phyloP scores from a whole-genome alignment of 306 rosid species.

The Pyrus communis region DNA sequence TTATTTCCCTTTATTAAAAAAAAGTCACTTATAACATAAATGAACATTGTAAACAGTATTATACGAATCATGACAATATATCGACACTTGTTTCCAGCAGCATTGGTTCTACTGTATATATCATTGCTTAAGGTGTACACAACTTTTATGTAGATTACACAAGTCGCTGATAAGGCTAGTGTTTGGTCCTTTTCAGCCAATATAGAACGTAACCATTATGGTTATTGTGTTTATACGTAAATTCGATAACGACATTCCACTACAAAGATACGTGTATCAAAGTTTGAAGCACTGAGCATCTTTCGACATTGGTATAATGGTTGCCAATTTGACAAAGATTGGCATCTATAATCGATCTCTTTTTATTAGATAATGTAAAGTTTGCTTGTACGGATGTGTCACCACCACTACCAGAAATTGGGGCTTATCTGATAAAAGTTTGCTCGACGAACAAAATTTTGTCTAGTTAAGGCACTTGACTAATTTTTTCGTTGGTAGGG shows the following conservation, averaged over 20 bases:
- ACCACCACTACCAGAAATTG: too few species aligned
- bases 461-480: too few species aligned
- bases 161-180: neutral
- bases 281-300: neutral
- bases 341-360: neutral
- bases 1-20: too few species aligned
- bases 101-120: neutral
- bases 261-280: neutral
- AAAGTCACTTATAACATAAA: too few species aligned
- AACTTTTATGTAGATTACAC: neutral
- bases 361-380: neutral
- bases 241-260: neutral
- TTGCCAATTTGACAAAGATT: neutral
- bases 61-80: neutral
- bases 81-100: neutral
- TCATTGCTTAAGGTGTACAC: too few species aligned
- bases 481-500: too few species aligned
- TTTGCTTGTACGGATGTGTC: neutral
- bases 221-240: neutral
- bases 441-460: too few species aligned
- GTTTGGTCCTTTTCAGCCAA: neutral
- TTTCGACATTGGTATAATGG: neutral
- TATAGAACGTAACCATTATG: neutral
- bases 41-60: neutral
- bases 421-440: too few species aligned